A percentile compares a stretch with the other conserved stretches of the same genome.
Evolutionary conservation across 2,329 filamentous ascomycete species (phyloP).

Genomic region (Tricladium varicosporioides): DNA sequence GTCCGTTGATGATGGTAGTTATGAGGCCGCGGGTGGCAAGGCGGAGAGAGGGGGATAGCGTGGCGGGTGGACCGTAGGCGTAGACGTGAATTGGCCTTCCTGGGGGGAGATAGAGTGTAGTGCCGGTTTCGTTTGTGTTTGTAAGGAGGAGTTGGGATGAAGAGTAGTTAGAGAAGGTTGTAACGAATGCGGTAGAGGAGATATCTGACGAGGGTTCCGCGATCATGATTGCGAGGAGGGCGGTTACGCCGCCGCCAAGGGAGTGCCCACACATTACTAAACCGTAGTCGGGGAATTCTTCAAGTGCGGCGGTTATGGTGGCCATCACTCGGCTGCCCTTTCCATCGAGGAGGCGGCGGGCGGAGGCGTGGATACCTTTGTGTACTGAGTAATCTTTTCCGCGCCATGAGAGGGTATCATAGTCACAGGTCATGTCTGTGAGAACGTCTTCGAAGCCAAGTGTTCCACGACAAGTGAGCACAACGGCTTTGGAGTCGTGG

Average conservation of each 20-base stretch:
- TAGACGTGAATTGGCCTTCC: slow-evolving; percentile 76
- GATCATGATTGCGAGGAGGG: slow-evolving; percentile 53
- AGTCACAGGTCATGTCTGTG: slow-evolving; percentile 57
- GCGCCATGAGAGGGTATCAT: slow-evolving; percentile 47
- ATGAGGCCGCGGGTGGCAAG: slow-evolving; percentile 71
- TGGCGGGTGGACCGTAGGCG: slow-evolving; percentile 72
- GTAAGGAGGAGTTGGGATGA: slow-evolving; percentile 69
- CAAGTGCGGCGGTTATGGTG: slow-evolving; percentile 49
- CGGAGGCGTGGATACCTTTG: slow-evolving; percentile 56
- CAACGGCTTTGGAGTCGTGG: slow-evolving; percentile 54
- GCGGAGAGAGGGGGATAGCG: slow-evolving; percentile 68
- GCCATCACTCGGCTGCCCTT: slow-evolving; percentile 49
- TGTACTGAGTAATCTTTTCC: slow-evolving; percentile 53
- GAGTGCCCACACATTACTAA: slow-evolving; percentile 56
- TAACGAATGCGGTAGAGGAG: slow-evolving; percentile 46
- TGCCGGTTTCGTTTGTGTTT: slow-evolving; percentile 41
- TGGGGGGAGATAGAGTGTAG: slow-evolving; percentile 53
- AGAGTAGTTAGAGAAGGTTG: slow-evolving; percentile 62
- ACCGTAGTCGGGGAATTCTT: slow-evolving; percentile 54
- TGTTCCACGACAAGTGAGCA: slow-evolving; percentile 53
- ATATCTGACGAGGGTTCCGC: slow-evolving; percentile 42
- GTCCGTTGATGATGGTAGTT: slow-evolving; percentile 70
- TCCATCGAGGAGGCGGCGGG: slow-evolving; percentile 48
- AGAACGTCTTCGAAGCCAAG: slow-evolving; percentile 57
- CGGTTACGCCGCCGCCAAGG: slow-evolving; percentile 52